These are phyloP conservation scores for Penicillium brevicompactum DNA, from an alignment of 2,329 filamentous ascomycete species.

Conservation along the genomic window DNA sequence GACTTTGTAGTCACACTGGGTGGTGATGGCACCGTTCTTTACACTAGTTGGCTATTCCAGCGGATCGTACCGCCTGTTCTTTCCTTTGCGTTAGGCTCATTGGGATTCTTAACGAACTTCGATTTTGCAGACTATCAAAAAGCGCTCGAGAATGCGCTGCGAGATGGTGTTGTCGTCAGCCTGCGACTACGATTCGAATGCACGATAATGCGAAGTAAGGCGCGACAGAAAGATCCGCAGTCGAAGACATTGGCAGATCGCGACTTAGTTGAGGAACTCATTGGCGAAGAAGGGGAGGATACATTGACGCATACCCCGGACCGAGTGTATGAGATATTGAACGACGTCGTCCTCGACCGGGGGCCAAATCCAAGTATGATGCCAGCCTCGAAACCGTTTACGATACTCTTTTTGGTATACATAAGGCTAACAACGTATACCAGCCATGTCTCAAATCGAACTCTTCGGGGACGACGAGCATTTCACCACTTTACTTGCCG, in stretches of 20 bases:
- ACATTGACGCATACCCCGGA: slow-evolving; percentile 83
- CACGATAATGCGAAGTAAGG: slow-evolving; percentile 76
- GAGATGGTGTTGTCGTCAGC: slow-evolving; percentile 84
- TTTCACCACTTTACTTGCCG: slow-evolving; percentile 89
- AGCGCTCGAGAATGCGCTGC: slow-evolving; percentile 72
- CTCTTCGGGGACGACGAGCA: slow-evolving; percentile 94
- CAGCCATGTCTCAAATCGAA: slow-evolving; percentile 88
- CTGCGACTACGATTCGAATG: slow-evolving; percentile 88
- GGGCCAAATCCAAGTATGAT: slow-evolving; percentile 88
- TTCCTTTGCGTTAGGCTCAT: slow-evolving; percentile 85
- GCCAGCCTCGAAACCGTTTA: too few species aligned
- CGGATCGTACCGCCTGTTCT: slow-evolving; percentile 90
- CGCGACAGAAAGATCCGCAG: slow-evolving; percentile 30
- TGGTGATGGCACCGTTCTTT: slow-evolving; percentile 95
- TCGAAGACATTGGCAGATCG: slow-evolving; percentile 45
- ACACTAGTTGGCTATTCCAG: slow-evolving; percentile 96
- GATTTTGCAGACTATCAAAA: slow-evolving; percentile 76
- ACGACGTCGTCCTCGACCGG: slow-evolving; percentile 94
- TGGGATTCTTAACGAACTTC: slow-evolving; percentile 96
- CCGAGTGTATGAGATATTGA: slow-evolving; percentile 84
- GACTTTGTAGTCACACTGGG: slow-evolving; percentile 92
- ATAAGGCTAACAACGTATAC: slow-evolving; percentile 21
- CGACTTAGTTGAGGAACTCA: slow-evolving; percentile 85
- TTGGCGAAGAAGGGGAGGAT: slow-evolving; percentile 82
- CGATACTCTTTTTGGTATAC: too few species aligned